Evolutionary conservation across 1,284 basidiomycete species (phyloP).

Genomic region (Leccinum colubrinum): DNA sequence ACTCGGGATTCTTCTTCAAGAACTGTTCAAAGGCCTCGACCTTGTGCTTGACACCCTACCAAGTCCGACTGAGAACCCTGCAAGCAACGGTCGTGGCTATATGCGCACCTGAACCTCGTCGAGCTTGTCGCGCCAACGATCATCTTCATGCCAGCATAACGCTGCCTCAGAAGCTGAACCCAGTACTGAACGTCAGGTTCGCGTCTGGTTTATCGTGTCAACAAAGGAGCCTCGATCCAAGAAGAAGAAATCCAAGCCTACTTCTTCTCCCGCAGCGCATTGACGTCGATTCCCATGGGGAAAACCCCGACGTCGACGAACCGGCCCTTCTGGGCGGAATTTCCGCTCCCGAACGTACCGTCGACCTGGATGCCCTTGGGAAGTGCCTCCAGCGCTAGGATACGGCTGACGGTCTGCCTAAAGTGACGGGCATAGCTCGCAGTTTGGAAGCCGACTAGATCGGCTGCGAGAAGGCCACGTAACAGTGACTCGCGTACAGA

Average conservation of each 20-base stretch:
- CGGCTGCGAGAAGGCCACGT: slow-evolving; percentile 72
- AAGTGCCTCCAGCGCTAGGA: slow-evolving; percentile 77
- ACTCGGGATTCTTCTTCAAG: slow-evolving; percentile 76
- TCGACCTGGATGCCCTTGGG: slow-evolving; percentile 78
- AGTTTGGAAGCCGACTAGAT: slow-evolving; percentile 83
- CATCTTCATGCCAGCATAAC: slow-evolving; percentile 82
- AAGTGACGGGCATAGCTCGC: slow-evolving; percentile 79
- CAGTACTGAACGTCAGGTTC: slow-evolving; percentile 82
- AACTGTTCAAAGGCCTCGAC: slow-evolving; percentile 84
- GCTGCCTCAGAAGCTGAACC: slow-evolving; percentile 72
- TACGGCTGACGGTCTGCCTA: slow-evolving; percentile 81
- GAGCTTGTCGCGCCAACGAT: slow-evolving; percentile 86
- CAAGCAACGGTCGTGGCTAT: background rate
- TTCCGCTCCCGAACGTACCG: slow-evolving; percentile 23
- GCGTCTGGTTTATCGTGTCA: slow-evolving; percentile 39
- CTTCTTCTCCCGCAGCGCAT: slow-evolving; percentile 66
- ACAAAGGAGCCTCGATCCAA: slow-evolving; percentile 1
- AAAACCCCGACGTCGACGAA: slow-evolving; percentile 87
- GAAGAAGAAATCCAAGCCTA: slow-evolving; percentile 32
- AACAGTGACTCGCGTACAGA: slow-evolving; percentile 66
- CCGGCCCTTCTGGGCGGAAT: slow-evolving; percentile 32
- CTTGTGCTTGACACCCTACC: slow-evolving; percentile 76
- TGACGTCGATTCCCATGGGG: slow-evolving; percentile 88
- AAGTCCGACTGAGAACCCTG: background rate
- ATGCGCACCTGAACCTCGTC: slow-evolving; percentile 70